Evolutionary conservation across 1,139 yeast genomes (phyloP).

Genomic region (Saccharomycopsis phalli): DNA sequence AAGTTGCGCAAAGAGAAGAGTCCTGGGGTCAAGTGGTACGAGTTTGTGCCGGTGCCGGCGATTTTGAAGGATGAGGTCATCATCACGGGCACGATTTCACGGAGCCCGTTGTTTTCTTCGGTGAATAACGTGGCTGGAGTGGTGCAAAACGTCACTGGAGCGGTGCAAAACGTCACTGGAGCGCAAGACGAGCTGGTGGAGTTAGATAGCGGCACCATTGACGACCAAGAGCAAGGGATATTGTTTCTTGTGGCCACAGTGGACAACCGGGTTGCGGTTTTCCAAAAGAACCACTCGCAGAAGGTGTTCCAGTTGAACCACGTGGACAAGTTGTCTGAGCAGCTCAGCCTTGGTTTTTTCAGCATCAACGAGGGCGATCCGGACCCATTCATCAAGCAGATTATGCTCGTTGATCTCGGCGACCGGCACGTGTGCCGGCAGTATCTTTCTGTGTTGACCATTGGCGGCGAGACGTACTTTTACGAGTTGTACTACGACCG

Average conservation of each 20-base stretch:
- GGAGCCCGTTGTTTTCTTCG: conserved; percentile 19
- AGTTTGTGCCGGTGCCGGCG: conserved; percentile 29
- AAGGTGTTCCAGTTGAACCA: conserved; percentile 57
- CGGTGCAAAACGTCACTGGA: conserved; percentile 8
- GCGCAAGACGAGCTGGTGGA: conserved; percentile 12
- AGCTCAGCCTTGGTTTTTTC: conserved; percentile 44
- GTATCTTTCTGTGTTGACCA: conserved; percentile 60
- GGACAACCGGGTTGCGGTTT: conserved; percentile 62
- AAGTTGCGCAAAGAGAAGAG: conserved; percentile 21
- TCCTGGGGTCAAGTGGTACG: conserved; percentile 20
- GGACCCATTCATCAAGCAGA: conserved; percentile 69
- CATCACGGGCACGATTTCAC: conserved; percentile 48
- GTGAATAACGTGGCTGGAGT: conserved; percentile 10
- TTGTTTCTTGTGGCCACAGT: conserved; percentile 66
- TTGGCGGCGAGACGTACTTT: conserved; percentile 69
- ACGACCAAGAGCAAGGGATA: conserved; percentile 33
- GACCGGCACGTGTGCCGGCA: conserved; percentile 42
- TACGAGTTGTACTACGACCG: conserved; percentile 50
- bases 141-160: conserved; percentile 7
- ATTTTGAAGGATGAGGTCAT: conserved; percentile 42
- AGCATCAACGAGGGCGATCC: conserved; percentile 47
- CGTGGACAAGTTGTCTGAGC: conserved; percentile 49
- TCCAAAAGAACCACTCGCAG: conserved; percentile 55
- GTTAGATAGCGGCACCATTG: conserved; percentile 20
- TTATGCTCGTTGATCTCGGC: conserved; percentile 59